Evolutionary conservation across 371 early-diverging fungal species (phyloP), one percentile per base, ranked within the genome.

Genomic region (Neoconidiobolus thromboides): DNA sequence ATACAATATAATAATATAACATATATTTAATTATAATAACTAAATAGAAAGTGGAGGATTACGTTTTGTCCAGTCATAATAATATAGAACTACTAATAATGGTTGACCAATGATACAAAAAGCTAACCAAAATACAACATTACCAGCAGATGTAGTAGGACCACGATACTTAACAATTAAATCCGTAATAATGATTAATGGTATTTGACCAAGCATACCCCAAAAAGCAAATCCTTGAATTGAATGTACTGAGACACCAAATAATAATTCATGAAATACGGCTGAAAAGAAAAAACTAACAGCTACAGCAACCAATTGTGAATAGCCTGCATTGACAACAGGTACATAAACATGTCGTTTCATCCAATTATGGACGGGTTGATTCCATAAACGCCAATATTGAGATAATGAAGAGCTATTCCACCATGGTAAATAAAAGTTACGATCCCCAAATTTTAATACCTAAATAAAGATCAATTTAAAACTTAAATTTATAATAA

Each of bases 341-440:
- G 87, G 87, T 10, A 90, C 66, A 70, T 89, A 89, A 3, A 92
- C 77, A 66, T 93, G 93, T 0, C 93, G 80, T 68, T 93, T 93
- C 68, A 87, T 82, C 66, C 80, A 86, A 43, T 78, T 74, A 72
- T 90, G 83, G 14, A 93, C 87, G 0, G 92, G 93, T 59, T 79
- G 70, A 71, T 93, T 93, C 93, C 93, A 93, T 36, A 85, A 71
- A 41, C 88, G 75, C 92, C 92, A 92, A 71, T 93, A 93, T 44
- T 78, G 77, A 6, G 78, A 82, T 58, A 93, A 71, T 38, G 86
- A 85, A 12, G 76, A 76, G 0, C 85, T 80, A 70, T 93, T 93
- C 93, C 93, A 93, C 93, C 91, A 91, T 46, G 85, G 81, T 40
- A 82, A 70, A 67, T 93, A 92, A 65, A 93, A 93, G 3, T 82